These are phyloP conservation scores for Yarrowia keelungensis DNA, from an alignment of 805 yeast species.

Conservation along the genomic window DNA sequence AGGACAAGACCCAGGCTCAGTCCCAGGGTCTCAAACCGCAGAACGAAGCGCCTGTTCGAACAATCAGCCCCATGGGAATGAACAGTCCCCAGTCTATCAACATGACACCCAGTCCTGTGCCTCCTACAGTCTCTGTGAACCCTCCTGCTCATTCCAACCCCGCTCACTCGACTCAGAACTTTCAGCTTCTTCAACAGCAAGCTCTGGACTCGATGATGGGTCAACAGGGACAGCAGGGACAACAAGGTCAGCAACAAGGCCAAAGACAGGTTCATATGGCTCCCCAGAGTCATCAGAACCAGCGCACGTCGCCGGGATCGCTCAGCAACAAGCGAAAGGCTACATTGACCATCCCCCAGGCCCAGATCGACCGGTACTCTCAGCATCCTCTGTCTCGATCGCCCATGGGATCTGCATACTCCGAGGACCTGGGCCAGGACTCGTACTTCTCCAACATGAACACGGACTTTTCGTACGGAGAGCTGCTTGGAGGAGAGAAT, in stretches of 20 bases:
- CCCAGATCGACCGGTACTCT: constrained; percentile 34
- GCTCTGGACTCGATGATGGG: constrained; percentile 10
- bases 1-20: background rate
- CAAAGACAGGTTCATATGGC: background rate
- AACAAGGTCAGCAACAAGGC: background rate
- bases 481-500: constrained; percentile 20
- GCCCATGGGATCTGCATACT: constrained; percentile 34
- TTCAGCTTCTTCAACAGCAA: constrained; percentile 18
- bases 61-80: background rate
- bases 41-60: background rate
- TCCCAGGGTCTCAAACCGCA: background rate
- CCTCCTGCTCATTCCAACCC: background rate
- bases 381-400: constrained; percentile 27
- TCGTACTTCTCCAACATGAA: constrained; percentile 28
- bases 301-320: constrained; percentile 9
- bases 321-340: constrained; percentile 31
- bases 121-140: background rate
- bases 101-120: constrained; percentile 15
- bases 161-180: background rate
- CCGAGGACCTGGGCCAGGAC: constrained; percentile 31
- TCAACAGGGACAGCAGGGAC: background rate
- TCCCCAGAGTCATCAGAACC: background rate
- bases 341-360: constrained; percentile 34
- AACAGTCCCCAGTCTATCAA: constrained; percentile 1
- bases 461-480: constrained; percentile 30